Evolutionary conservation across 202 grass and related monocot genomes (phyloP), one percentile per base, ranked within the genome.

Genomic region (Zoysia matrella): DNA sequence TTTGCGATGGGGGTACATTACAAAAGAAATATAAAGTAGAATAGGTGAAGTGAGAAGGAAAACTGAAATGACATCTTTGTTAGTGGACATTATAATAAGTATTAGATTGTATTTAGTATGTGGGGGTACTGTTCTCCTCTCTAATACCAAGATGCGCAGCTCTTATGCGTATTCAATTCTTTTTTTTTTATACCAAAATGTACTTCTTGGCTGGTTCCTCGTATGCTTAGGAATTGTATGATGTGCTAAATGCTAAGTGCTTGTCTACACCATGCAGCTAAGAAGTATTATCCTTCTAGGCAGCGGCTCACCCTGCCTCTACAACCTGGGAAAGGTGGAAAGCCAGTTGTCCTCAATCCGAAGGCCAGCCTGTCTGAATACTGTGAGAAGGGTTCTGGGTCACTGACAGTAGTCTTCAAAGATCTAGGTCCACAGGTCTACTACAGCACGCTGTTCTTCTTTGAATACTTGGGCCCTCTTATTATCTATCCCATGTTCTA

Each of bases 381-480:
- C 80, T 94, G 90, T 43, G 90, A 98, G 64, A 89, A 91, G 66
- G 89, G 83, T 30, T 87, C 82, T 5, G 86, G 80, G 0, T 88
- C 78, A 83, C 46, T 98, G 52, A 95, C 88, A 22, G 90, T 98
- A 36, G 82, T 93, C 65, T 91, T 95, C 51, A 98, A 98, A 80
- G 95, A 98, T 91, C 80, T 98, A 71, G 95, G 95, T 10, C 68
- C 82, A 0, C 92, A 98, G 73, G 83, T 99, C 65, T 87, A 51
- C 54, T 99, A 96, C 85, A 90, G 91, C 46, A 99, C 93, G 0
- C 87, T 99, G 43, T 99, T 99, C 83, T 99, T 99, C 89, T 99
- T 85, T 51, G 96, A 99, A 74, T 99, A 96, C 44, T 73, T 99
- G 71, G 95, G 95, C 30, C 92, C 95, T 62, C 84, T 96, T 69